Evolutionary conservation across 805 yeast species (phyloP), one percentile per base, ranked within the genome.

Genomic region (Metschnikowia cubensis): DNA sequence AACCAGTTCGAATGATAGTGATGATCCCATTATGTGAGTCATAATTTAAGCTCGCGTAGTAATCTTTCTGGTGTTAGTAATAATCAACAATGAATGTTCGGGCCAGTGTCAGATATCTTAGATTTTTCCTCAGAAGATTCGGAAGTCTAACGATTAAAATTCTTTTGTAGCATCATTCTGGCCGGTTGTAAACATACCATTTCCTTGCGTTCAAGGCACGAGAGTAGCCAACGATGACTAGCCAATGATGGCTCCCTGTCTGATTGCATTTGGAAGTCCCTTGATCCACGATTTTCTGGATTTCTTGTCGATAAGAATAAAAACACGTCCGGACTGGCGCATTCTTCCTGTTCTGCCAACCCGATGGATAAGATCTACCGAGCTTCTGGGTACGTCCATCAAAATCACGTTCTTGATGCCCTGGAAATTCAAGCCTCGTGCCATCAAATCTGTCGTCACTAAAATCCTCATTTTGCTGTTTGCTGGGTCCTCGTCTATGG

Each of bases 301-400:
- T 53, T 82, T 85, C 54, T 83, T 83, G 53, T 84, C 85, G 25
- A 85, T 84, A 46, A 92, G 81, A 60, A 94, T 72, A 54, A 89
- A 85, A 1, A 89, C 97, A 53, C 96, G 77, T 13, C 99, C 99
- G 35, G 85, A 76, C 61, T 85, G 89, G 41, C 86, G 87, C 87
- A 91, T 84, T 64, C 99, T 73, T 2, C 97, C 97, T 0, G 97
- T 92, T 69, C 99, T 80, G 1, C 99, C 99, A 1, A 89, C 85
- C 53, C 99, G 75, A 65, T 92, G 98, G 18, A 92, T 82, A 52
- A 92, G 73, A 67, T 92, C 98, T 17, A 89, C 84, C 0, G 97
- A 81, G 14, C 86, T 84, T 47, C 79, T 78, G 5, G 99, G 99
- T 41, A 90, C 81, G 62, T 92, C 97, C 71, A 84, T 85, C 45